Base-by-base conservation (phyloP, 345 rosid genomes). In the Arabis alpina region DNA sequence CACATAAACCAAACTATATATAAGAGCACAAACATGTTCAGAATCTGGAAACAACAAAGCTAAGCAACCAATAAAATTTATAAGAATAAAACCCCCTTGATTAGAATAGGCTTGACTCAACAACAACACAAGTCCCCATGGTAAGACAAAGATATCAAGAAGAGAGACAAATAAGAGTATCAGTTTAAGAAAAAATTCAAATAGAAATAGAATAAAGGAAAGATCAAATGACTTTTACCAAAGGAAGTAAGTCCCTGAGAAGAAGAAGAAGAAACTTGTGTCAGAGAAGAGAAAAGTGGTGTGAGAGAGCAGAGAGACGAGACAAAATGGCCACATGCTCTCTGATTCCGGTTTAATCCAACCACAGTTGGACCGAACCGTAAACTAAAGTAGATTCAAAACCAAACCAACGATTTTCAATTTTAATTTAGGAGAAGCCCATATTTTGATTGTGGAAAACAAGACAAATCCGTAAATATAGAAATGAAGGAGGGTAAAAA, bases 151-250 rank as follows among this genome's bases (percentile, higher is more conserved):
- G 37, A 34, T 34, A 34, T 6, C 23, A 19, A 19, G 23, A 19
- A 19, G 23, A 19, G 23, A 19, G 23, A 19, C 23, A 19, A 19
- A 19, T 19, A 19, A 19, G 23, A 19, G 23, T 19, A 19, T 19
- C 23, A 19, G 23, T 19, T 19, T 19, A 19, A 19, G 23, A 19
- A 19, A 19, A 19, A 19, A 19, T 19, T 19, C 23, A 19, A 19
- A 19, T 19, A 19, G 23, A 19, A 19, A 19, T 19, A 19, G 23
- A 19, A 19, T 19, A 19, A 19, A 19, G 23, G 23, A 12, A 51
- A 16, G 68, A 61, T 61, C 13, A 7, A 51, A 40, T 60, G 37
- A 42, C 61, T 32, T 32, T 63, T 63, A 72, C 70, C 24, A 7
- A 56, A 55, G 37, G 24, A 32, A 44, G 27, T 23, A 19, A 54